Evolutionary conservation across 331 rosid genomes (phyloP), one percentile per base, ranked within the genome.

Genomic region (Malus hybrid): DNA sequence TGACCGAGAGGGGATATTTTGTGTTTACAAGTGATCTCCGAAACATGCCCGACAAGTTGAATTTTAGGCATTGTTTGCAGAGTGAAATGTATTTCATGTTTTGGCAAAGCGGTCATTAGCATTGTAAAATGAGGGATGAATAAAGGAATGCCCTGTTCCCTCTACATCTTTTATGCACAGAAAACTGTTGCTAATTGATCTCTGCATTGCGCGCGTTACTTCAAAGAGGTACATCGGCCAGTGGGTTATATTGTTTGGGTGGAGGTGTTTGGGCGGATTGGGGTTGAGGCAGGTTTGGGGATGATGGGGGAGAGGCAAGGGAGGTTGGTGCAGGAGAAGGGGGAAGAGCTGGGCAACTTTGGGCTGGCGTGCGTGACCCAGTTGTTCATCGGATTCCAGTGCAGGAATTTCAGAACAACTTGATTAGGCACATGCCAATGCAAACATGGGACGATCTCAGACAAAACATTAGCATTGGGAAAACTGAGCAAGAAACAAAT

Each of bases 1-100:
- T 88, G 94, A 85, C 80, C 75, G 83, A 50, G 20, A 88, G 86
- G 69, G 96, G 97, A 70, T 50, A 72, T 28, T 34, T 34, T 34
- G 6, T 15, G 18, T 46, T 46, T 12, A 46, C 6, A 46, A 46
- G 52, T 13, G 52, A 46, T 14, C 52, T 44, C 50, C 15, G 12
- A 11, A 44, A 12, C 50, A 44, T 12, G 50, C 15, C 15, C 4
- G 15, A 12, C 6, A 44, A 1, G 15, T 1, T 44, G 50, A 44
- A 4, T 13, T 46, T 46, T 5, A 15, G 54, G 6, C 18, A 13
- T 46, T 46, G 54, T 46, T 13, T 46, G 18, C 54, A 5, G 54
- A 15, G 54, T 46, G 54, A 46, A 46, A 13, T 46, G 18, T 13
- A 46, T 5, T 13, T 46, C 55, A 15, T 48, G 55, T 14, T 48